Evolutionary conservation across 2,329 filamentous ascomycete genomes (phyloP).

Genomic region (Monosporascus sp.): DNA sequence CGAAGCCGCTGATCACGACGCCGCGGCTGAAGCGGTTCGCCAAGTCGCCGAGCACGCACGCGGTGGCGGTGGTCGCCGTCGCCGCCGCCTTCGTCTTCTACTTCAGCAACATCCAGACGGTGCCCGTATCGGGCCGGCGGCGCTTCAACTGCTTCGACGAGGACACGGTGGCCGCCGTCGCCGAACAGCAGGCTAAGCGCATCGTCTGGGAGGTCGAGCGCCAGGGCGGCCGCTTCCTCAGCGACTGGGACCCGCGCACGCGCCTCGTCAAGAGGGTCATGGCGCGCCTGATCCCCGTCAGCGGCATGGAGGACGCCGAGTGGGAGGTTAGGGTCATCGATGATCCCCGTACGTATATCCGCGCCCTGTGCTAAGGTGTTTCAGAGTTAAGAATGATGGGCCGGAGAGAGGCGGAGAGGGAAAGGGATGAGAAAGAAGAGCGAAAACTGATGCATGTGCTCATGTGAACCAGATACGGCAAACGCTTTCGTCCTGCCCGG

Average conservation of each 20-base stretch:
- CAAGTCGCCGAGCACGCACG: constrained; percentile 32
- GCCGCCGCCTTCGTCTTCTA: constrained; percentile 55
- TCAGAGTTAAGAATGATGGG: too few relatives aligned
- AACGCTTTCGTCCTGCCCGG: constrained; percentile 78
- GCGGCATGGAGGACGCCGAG: constrained; percentile 50
- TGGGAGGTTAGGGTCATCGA: constrained; percentile 77
- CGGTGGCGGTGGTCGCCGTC: constrained; percentile 36
- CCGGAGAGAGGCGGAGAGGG: too few relatives aligned
- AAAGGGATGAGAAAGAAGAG: not conserved
- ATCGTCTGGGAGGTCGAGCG: constrained; percentile 51
- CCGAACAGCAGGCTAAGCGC: constrained; percentile 49
- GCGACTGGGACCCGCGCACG: constrained; percentile 53
- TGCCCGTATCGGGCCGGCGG: constrained; percentile 65
- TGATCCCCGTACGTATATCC: constrained; percentile 40
- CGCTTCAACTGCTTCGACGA: constrained; percentile 68
- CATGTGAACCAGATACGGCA: constrained; percentile 35
- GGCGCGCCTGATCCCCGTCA: constrained; percentile 60
- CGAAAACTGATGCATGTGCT: constrained; percentile 3
- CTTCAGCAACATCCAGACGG: constrained; percentile 63
- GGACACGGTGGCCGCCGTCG: constrained; percentile 48
- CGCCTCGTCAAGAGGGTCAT: constrained; percentile 60
- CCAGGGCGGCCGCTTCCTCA: constrained; percentile 51
- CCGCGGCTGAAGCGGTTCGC: constrained; percentile 27
- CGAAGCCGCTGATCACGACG: constrained; percentile 35
- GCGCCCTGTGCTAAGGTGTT: too few relatives aligned